A percentile compares a stretch with the other conserved stretches of the same genome.
Conservation (phyloP, 495 filamentous ascomycete species). For the Xylaria flabelliformis region DNA sequence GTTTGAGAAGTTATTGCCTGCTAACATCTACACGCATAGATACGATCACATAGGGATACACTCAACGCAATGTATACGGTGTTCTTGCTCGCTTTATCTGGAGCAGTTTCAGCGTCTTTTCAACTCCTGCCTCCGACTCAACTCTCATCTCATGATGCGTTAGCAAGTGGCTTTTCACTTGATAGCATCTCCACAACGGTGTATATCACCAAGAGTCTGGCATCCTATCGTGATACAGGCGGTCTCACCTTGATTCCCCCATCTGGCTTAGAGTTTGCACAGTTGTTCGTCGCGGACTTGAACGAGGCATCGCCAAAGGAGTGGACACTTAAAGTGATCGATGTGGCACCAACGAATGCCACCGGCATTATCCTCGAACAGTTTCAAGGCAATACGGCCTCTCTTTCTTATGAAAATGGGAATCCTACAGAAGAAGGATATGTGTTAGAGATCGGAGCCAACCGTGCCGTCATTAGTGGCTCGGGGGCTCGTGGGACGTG, state of each 20-base stretch:
- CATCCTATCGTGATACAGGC: slow-evolving; percentile 40
- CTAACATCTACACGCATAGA: background rate
- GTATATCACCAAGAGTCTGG: slow-evolving; percentile 26
- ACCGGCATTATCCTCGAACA: slow-evolving; percentile 24
- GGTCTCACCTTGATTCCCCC: slow-evolving; percentile 63
- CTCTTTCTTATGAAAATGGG: slow-evolving; percentile 56
- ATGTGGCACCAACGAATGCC: background rate
- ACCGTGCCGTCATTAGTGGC: slow-evolving; percentile 37
- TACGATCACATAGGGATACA: background rate
- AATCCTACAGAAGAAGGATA: slow-evolving; percentile 57
- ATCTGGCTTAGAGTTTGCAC: slow-evolving; percentile 54
- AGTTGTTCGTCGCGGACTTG: slow-evolving; percentile 54
- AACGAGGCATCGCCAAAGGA: slow-evolving; percentile 27
- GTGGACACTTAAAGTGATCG: slow-evolving; percentile 22
- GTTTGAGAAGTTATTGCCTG: background rate
- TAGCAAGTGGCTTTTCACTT: slow-evolving; percentile 10
- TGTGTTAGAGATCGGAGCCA: slow-evolving; percentile 44
- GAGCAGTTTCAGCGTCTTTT: slow-evolving; percentile 22
- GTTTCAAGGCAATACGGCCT: slow-evolving; percentile 13
- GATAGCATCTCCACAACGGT: slow-evolving; percentile 21
- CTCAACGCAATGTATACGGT: slow-evolving; percentile 13
- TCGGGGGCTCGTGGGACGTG: slow-evolving; percentile 60
- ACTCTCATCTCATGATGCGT: background rate
- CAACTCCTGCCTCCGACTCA: slow-evolving; percentile 19
- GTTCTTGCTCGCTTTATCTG: slow-evolving; percentile 3